These are phyloP conservation scores for Fusarium sacchari DNA, from an alignment of 2,329 filamentous ascomycete genomes.

Conservation along the genomic window DNA sequence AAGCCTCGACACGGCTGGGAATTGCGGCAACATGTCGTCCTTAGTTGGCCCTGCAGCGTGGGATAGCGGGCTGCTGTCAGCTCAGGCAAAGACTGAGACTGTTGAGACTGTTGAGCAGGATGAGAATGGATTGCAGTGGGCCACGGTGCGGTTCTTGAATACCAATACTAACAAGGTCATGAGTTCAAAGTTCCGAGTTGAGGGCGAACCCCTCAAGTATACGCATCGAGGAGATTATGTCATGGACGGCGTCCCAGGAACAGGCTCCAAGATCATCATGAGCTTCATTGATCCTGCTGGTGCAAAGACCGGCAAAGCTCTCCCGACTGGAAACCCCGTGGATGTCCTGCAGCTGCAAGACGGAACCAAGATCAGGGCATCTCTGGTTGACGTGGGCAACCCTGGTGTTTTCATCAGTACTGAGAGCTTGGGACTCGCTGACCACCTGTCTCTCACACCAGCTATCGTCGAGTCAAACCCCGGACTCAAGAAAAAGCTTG, in stretches of 20 bases:
- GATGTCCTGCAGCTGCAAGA: slow-evolving; percentile 58
- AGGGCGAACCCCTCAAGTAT: slow-evolving; percentile 48
- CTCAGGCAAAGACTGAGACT: slow-evolving; percentile 9
- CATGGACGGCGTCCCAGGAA: slow-evolving; percentile 73
- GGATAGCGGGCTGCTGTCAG: slow-evolving; percentile 45
- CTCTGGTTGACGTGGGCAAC: slow-evolving; percentile 71
- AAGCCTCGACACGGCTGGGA: slow-evolving; percentile 72
- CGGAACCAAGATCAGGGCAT: slow-evolving; percentile 56
- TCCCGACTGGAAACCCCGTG: slow-evolving; percentile 62
- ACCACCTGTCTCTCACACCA: slow-evolving; percentile 62
- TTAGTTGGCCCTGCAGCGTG: slow-evolving; percentile 67
- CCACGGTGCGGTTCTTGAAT: slow-evolving; percentile 71
- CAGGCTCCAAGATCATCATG: slow-evolving; percentile 65
- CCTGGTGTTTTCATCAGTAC: slow-evolving; percentile 71
- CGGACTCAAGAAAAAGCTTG: slow-evolving; percentile 57
- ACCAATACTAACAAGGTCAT: slow-evolving; percentile 77
- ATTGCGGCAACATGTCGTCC: slow-evolving; percentile 80
- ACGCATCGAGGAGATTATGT: slow-evolving; percentile 60
- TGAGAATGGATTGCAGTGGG: slow-evolving; percentile 44
- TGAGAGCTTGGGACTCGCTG: slow-evolving; percentile 57
- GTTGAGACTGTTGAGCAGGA: slow-evolving; percentile 35
- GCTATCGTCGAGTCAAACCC: slow-evolving; percentile 60
- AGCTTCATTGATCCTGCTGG: slow-evolving; percentile 72
- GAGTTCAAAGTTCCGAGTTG: slow-evolving; percentile 64
- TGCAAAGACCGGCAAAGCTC: slow-evolving; percentile 66